Base-by-base conservation (phyloP, 805 yeast genomes). In the Wickerhamiella azymoides region DNA sequence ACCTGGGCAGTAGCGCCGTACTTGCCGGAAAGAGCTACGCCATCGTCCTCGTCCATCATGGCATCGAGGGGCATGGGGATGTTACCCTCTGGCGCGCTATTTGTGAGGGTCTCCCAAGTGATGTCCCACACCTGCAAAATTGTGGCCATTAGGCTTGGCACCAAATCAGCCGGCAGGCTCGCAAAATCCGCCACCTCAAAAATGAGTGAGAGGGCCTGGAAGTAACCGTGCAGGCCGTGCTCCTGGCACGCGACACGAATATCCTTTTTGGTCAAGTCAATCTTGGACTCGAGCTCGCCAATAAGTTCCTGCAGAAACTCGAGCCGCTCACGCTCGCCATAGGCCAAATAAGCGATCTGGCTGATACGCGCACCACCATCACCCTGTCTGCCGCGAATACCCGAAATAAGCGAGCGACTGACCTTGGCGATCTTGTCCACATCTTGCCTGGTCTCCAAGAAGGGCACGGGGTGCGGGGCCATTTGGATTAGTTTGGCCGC, bases 361-460 rank as follows among this genome's bases (percentile, higher is more conserved):
- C 81, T 63, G 13, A 79, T 65, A 35, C 77, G 72, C 0, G 94
- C 86, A 8, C 88, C 95, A 19, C 84, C 79, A 49, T 86, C 96
- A 39, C 83, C 79, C 48, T 70, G 75, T 45, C 86, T 75, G 33
- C 80, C 76, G 60, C 64, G 58, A 62, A 65, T 43, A 46, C 65
- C 56, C 47, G 61, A 10, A 62, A 66, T 42, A 52, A 64, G 24
- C 30, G 26, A 8, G 47, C 49, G 10, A 55, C 54, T 49, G 33
- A 49, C 30, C 38, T 55, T 51, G 14, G 63, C 56, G 11, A 64
- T 52, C 9, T 32, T 40, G 19, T 59, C 54, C 9, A 64, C 41
- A 9, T 54, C 55, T 2, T 47, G 50, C 2, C 27, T 16, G 10
- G 53, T 36, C 6, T 56, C 51, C 17, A 59, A 45, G 13, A 52